Percentiles rank a stretch among this genome's conserved stretches.
phyloP scores from a whole-genome alignment of 352 stramenopile species.

The Blastocystis sp. region DNA sequence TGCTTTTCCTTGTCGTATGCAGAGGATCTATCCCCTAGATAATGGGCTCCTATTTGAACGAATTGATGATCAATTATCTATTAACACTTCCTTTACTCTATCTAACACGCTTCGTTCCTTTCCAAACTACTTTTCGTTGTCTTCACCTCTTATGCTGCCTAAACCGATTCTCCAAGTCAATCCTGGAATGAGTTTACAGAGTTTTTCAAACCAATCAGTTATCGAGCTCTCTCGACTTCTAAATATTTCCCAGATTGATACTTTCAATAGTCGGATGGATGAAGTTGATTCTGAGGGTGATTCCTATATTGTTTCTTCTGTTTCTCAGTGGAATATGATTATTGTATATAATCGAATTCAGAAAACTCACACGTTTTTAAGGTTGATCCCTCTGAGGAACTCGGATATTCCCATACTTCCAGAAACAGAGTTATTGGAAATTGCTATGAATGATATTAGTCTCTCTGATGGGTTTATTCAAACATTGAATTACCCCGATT shows the following conservation, averaged over 20 bases:
- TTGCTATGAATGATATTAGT: background rate
- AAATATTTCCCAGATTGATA: slow-evolving; percentile 9
- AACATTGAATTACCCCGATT: background rate
- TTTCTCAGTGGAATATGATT: background rate
- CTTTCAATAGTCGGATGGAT: slow-evolving; percentile 26
- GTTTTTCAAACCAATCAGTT: background rate
- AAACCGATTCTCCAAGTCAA: slow-evolving; percentile 34
- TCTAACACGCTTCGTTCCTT: background rate
- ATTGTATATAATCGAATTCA: background rate
- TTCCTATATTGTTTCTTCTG: background rate
- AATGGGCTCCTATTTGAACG: slow-evolving; percentile 42
- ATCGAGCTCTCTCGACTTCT: slow-evolving; percentile 10
- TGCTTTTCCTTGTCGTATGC: slow-evolving; percentile 37
- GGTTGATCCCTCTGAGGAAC: background rate
- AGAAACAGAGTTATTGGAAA: background rate
- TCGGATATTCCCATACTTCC: background rate
- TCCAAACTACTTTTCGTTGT: slow-evolving; percentile 45
- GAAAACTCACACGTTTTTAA: background rate
- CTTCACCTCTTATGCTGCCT: slow-evolving; percentile 7
- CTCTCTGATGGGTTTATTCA: slow-evolving; percentile 7
- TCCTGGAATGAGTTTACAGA: background rate
- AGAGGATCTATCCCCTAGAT: background rate
- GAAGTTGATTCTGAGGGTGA: background rate
- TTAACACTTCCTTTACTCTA: slow-evolving; percentile 29
- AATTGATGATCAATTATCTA: background rate